Percentiles rank a stretch among this genome's conserved stretches.
These are phyloP conservation scores for Melaleuca quinquenervia DNA, from an alignment of 345 rosid genomes.

Conservation along the genomic window DNA sequence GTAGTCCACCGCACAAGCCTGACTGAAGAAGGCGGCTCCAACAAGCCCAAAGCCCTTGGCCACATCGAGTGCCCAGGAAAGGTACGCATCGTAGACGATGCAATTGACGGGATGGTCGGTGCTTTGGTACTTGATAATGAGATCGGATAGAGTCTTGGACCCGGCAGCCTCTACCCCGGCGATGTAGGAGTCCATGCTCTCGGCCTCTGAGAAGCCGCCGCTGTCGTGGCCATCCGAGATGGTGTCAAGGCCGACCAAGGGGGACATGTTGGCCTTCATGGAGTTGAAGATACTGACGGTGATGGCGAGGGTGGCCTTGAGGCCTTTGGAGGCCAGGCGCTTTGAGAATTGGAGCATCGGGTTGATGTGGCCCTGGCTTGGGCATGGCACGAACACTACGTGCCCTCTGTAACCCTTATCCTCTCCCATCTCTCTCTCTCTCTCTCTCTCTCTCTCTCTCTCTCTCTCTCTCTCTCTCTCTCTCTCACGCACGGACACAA, in stretches of 20 bases:
- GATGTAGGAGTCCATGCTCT: slow-evolving; percentile 18
- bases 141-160: slow-evolving; percentile 29
- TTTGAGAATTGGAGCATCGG: slow-evolving; percentile 38
- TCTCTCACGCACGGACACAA: background rate
- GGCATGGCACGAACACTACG: slow-evolving; percentile 16
- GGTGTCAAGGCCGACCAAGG: slow-evolving; percentile 12
- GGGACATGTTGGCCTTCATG: background rate
- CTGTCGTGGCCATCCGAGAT: slow-evolving; percentile 34
- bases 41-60: slow-evolving; percentile 31
- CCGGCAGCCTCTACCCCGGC: slow-evolving; percentile 21
- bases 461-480: too few species aligned
- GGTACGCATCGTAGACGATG: slow-evolving; percentile 48
- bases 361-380: slow-evolving; percentile 38
- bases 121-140: slow-evolving; percentile 21
- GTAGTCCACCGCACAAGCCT: slow-evolving; percentile 47
- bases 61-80: slow-evolving; percentile 56
- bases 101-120: slow-evolving; percentile 29
- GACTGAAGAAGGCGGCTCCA: slow-evolving; percentile 62
- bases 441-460: background rate
- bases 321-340: slow-evolving; percentile 31
- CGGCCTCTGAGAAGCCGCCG: slow-evolving; percentile 13
- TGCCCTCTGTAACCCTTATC: slow-evolving; percentile 1
- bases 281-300: slow-evolving; percentile 21
- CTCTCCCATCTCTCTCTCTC: background rate
- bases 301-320: slow-evolving; percentile 21